phyloP scores from a whole-genome alignment of 768 basidiomycete species.

The Pleurotus eryngii region DNA sequence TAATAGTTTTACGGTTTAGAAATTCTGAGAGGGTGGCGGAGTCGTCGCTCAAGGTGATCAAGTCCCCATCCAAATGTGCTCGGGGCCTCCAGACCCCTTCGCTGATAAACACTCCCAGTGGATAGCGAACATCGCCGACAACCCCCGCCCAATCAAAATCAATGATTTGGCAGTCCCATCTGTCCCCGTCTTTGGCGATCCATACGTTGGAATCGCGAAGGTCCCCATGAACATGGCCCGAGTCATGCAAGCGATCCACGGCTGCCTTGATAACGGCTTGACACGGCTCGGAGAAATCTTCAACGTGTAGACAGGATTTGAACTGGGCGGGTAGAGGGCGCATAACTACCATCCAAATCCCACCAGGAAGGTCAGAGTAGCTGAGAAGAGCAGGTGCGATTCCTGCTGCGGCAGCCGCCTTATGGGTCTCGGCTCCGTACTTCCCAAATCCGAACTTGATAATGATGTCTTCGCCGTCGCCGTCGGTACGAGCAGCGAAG shows the following conservation, averaged over 20 bases:
- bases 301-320: neutral
- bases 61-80: neutral
- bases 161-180: neutral
- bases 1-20: neutral
- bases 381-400: neutral
- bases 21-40: neutral
- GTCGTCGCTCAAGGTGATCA: neutral
- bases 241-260: neutral
- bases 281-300: neutral
- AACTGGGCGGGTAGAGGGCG: neutral
- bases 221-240: neutral
- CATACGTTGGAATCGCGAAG: slow-evolving; percentile 1
- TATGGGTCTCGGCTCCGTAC: neutral
- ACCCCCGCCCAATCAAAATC: slow-evolving; percentile 6
- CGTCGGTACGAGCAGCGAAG: neutral
- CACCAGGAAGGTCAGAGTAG: neutral
- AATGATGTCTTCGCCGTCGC: neutral
- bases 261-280: neutral
- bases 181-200: neutral
- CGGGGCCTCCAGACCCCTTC: neutral
- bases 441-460: neutral
- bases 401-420: neutral
- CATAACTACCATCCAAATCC: slow-evolving; percentile 5
- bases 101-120: neutral
- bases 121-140: neutral